Base-by-base conservation (phyloP, 148 eudicot genomes). In the Rhododendron molle region DNA sequence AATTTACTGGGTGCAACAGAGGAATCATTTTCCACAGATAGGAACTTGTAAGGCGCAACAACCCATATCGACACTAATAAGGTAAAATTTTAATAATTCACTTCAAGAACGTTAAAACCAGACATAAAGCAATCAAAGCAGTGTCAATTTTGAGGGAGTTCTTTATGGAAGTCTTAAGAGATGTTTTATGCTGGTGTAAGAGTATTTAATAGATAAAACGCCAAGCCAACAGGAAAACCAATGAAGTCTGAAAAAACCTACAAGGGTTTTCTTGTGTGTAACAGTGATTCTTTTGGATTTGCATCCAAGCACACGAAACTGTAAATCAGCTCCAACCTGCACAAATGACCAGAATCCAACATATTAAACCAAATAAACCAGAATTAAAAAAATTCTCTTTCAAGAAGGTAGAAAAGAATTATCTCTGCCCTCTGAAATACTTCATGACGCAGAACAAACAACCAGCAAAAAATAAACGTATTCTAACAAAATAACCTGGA, bases 241-340 rank as follows among this genome's bases (percentile, higher is more conserved):
- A 62, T 83, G 77, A 67, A 84, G 79, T 83, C 47, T 13, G 73
- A 84, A 78, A 81, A 40, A 49, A 65, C 96, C 88, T 94, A 97
- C 99, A 50, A 97, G 99, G 81, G 98, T 94, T 90, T 95, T 97
- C 92, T 97, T 97, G 91, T 97, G 98, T 13, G 99, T 95, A 81
- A 97, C 96, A 77, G 98, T 97, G 58, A 95, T 95, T 91, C 99
- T 92, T 89, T 97, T 97, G 50, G 98, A 95, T 89, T 97, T 97
- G 95, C 96, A 93, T 86, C 99, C 99, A 85, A 97, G 94, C 82
- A 97, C 99, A 86, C 99, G 99, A 85, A 97, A 97, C 73, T 91
- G 88, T 71, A 97, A 86, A 89, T 92, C 98, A 77, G 90, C 95
- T 81, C 99, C 99, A 89, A 95, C 95, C 99, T 97, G 95, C 82